These are phyloP conservation scores for Neonectria magnoliae DNA, from an alignment of 2,329 filamentous ascomycete genomes.

Conservation along the genomic window DNA sequence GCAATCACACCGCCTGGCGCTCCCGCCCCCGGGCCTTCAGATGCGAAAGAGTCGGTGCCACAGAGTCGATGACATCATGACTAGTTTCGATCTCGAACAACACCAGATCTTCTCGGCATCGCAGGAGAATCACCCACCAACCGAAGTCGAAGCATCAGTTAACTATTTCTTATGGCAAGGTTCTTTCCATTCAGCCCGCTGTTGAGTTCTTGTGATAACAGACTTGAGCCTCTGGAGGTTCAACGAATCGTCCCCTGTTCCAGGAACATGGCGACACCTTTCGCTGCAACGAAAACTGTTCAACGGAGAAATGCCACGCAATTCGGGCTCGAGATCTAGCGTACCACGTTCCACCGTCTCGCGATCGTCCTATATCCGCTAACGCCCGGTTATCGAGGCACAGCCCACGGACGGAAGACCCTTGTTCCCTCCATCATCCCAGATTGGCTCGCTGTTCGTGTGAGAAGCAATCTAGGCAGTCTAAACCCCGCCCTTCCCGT, in stretches of 20 bases:
- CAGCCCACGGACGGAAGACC: background rate
- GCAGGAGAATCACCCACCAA: background rate
- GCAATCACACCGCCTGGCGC: background rate
- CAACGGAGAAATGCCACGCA: background rate
- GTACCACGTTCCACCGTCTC: background rate
- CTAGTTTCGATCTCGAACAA: slow-evolving; percentile 16
- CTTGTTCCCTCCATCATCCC: background rate
- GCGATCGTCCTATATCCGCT: background rate
- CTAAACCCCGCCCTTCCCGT: background rate
- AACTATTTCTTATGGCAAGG: background rate
- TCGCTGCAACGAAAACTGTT: background rate
- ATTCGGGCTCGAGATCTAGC: background rate
- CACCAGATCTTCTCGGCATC: slow-evolving; percentile 11
- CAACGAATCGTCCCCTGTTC: too few relatives aligned
- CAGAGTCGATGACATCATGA: slow-evolving; percentile 35
- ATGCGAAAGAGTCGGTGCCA: slow-evolving; percentile 22
- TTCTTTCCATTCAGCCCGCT: background rate
- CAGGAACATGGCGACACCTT: background rate
- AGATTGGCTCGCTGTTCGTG: background rate
- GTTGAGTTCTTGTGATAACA: background rate
- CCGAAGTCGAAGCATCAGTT: background rate
- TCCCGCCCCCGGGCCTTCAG: background rate
- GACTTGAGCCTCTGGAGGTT: background rate
- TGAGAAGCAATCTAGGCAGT: background rate
- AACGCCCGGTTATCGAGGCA: background rate